Conservation (phyloP, 2,329 filamentous ascomycete genomes). For the Ascochyta pisi region DNA sequence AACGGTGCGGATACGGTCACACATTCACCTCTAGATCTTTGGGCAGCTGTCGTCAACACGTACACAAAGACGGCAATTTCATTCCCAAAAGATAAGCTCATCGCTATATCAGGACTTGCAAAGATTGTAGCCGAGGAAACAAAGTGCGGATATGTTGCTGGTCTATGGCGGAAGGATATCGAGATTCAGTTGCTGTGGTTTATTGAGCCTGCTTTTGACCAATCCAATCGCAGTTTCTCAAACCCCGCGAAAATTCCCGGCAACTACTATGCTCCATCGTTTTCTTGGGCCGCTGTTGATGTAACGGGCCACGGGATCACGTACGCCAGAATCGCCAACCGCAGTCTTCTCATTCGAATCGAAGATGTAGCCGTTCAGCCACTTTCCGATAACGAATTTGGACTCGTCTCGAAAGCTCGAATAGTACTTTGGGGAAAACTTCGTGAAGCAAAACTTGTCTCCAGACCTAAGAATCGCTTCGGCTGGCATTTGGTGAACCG, state of each 20-base stretch:
- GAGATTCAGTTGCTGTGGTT: neutral
- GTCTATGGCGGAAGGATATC: neutral
- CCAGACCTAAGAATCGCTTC: neutral
- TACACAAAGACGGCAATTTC: slow-evolving; percentile 3
- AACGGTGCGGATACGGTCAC: neutral
- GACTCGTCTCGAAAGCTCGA: neutral
- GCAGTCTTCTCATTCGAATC: neutral
- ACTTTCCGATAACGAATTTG: neutral
- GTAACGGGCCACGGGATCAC: slow-evolving; percentile 20
- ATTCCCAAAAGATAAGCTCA: neutral
- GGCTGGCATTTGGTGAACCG: slow-evolving; percentile 2
- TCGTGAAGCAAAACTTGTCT: neutral
- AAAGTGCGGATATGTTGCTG: neutral
- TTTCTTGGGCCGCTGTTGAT: slow-evolving; percentile 30
- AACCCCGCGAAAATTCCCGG: neutral
- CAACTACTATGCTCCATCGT: slow-evolving; percentile 22
- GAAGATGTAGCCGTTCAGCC: neutral
- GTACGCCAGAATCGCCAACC: neutral
- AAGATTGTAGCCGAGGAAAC: neutral
- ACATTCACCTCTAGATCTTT: neutral
- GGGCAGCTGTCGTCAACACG: neutral
- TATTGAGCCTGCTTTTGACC: neutral
- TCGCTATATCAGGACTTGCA: slow-evolving; percentile 1
- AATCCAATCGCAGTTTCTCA: neutral
- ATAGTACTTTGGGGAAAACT: neutral